These are phyloP conservation scores for Blastobotrys terrestris DNA, from an alignment of 805 yeast genomes.

Conservation along the genomic window DNA sequence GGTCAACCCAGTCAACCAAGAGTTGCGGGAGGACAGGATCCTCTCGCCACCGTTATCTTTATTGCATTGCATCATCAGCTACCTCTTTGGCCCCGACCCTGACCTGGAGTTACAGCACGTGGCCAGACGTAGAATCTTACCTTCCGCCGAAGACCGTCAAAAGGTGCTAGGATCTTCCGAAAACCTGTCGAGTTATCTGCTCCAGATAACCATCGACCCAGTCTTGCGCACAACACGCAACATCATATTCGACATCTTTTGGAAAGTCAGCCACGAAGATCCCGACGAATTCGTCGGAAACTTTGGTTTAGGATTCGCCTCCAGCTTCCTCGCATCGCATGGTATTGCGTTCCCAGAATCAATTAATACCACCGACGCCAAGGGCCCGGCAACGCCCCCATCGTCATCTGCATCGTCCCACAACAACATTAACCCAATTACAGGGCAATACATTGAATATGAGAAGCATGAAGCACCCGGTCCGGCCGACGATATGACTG, in stretches of 20 bases:
- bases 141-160: slow-evolving; percentile 22
- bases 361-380: slow-evolving; percentile 11
- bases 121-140: slow-evolving; percentile 6
- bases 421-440: slow-evolving; percentile 20
- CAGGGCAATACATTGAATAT: slow-evolving; percentile 22
- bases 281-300: slow-evolving; percentile 19
- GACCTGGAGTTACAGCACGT: not conserved
- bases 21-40: slow-evolving; percentile 7
- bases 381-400: slow-evolving; percentile 1
- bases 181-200: slow-evolving; percentile 17
- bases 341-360: slow-evolving; percentile 13
- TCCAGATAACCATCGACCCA: slow-evolving; percentile 19
- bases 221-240: slow-evolving; percentile 14
- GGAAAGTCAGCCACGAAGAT: slow-evolving; percentile 19
- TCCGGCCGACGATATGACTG: slow-evolving; percentile 29
- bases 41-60: slow-evolving; percentile 11
- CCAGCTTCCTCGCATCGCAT: slow-evolving; percentile 22
- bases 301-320: slow-evolving; percentile 28
- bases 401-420: not conserved
- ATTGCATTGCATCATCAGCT: slow-evolving; percentile 7
- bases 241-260: slow-evolving; percentile 19
- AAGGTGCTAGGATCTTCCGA: slow-evolving; percentile 19
- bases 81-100: slow-evolving; percentile 2
- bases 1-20: slow-evolving; percentile 4
- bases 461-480: slow-evolving; percentile 1